Conservation (phyloP, 192 early-diverging fungal species). For the Coemansia sp. region DNA sequence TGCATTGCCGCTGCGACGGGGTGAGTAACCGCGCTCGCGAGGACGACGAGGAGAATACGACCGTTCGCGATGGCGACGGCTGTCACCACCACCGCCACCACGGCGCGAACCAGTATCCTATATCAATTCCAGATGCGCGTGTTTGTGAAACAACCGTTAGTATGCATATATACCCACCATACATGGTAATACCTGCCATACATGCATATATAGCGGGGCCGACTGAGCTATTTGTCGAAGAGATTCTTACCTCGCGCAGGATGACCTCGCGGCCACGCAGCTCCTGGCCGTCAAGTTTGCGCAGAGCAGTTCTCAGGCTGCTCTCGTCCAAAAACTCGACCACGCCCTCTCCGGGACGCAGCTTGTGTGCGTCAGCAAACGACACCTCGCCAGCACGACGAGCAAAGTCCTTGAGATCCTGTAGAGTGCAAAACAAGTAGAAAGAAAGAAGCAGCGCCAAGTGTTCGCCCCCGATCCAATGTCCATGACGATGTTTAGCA, state of each 20-base stretch:
- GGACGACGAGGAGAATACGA: constrained; percentile 44
- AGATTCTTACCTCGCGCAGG: constrained; percentile 63
- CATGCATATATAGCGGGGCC: no score
- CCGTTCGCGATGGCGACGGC: constrained; percentile 36
- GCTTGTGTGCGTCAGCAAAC: constrained; percentile 87
- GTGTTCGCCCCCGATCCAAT: not conserved
- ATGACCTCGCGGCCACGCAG: constrained; percentile 63
- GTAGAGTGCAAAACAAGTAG: constrained; percentile 12
- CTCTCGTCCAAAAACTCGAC: constrained; percentile 82
- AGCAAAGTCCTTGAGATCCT: constrained; percentile 97
- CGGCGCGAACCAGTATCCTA: constrained; percentile 38
- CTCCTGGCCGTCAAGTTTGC: constrained; percentile 74
- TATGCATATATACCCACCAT: no score
- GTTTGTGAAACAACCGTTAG: no score
- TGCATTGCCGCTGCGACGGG: not conserved
- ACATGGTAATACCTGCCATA: no score
- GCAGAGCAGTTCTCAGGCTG: constrained; percentile 82
- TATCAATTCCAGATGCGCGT: no score
- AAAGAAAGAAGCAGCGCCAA: not conserved
- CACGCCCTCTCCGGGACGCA: constrained; percentile 78
- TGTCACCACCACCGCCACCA: constrained; percentile 24
- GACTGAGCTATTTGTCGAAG: no score
- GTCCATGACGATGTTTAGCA: no score
- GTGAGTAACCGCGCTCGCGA: constrained; percentile 51
- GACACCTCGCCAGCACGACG: constrained; percentile 91